Percentiles rank a stretch among this genome's conserved stretches.
phyloP scores from a whole-genome alignment of 2,329 filamentous ascomycete genomes.

The Scedosporium minutisporum region DNA sequence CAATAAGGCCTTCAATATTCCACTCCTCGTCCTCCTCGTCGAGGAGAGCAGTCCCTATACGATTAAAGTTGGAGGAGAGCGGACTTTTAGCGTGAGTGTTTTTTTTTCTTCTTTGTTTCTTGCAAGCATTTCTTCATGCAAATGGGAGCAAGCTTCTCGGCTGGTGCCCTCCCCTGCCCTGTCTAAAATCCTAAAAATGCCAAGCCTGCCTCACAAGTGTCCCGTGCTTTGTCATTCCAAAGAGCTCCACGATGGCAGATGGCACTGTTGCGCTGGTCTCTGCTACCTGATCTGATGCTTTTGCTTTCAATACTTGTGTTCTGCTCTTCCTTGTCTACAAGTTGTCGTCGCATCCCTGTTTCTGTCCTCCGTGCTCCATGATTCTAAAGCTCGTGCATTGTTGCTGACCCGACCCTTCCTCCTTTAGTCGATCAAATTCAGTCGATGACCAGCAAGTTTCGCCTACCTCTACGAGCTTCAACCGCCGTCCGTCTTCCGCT shows the following conservation, averaged over 20 bases:
- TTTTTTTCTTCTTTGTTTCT: background rate
- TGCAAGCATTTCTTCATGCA: no score
- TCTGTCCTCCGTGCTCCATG: background rate
- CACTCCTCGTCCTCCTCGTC: constrained; percentile 15
- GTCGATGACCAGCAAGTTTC: constrained; percentile 37
- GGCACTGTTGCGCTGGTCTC: background rate
- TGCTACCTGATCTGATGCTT: background rate
- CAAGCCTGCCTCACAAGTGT: background rate
- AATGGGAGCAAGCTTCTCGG: no score
- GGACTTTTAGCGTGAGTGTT: constrained; percentile 26
- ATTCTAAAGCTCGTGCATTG: background rate
- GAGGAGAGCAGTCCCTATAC: constrained; percentile 16
- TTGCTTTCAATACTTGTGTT: background rate
- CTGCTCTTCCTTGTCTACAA: background rate
- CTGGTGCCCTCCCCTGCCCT: no score
- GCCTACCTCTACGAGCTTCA: constrained; percentile 34
- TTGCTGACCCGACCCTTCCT: background rate
- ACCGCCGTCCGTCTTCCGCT: constrained; percentile 32
- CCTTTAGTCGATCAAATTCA: constrained; percentile 18
- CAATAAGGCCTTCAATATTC: constrained; percentile 40
- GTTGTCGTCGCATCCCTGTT: background rate
- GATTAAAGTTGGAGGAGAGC: constrained; percentile 33
- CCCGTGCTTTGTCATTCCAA: background rate
- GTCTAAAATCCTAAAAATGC: no score
- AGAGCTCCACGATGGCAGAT: background rate